Percentiles rank a stretch among this genome's conserved stretches.
Conservation (phyloP, 1,284 basidiomycete genomes). For the Tausonia pullulans region DNA sequence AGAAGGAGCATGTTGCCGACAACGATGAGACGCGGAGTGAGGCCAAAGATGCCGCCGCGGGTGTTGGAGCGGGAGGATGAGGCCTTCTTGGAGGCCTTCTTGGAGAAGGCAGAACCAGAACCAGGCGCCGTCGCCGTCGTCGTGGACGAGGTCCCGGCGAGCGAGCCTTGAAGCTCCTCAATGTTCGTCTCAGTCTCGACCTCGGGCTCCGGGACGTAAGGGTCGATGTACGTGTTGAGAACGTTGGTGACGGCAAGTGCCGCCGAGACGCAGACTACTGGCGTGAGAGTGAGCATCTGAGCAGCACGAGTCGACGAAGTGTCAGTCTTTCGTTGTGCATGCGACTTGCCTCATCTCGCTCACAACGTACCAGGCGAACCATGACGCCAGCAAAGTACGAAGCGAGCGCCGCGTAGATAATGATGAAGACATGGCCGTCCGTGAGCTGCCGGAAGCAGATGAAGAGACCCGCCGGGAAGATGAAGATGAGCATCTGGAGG, state of each 20-base stretch:
- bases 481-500: conserved; percentile 90
- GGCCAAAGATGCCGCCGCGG: conserved; percentile 61
- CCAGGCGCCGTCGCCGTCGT: conserved; percentile 27
- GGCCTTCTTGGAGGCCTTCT: conserved; percentile 51
- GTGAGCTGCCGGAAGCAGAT: conserved; percentile 87
- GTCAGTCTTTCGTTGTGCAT: neutral
- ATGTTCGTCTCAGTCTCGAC: conserved; percentile 13
- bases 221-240: conserved; percentile 78
- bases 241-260: conserved; percentile 84
- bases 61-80: conserved; percentile 21
- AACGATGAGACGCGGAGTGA: conserved; percentile 71
- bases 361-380: conserved; percentile 24
- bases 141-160: conserved; percentile 29
- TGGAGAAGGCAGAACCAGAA: conserved; percentile 33
- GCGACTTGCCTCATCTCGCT: neutral
- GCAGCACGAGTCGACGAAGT: conserved; percentile 15
- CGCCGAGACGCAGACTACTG: conserved; percentile 79
- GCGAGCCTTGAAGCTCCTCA: conserved; percentile 47
- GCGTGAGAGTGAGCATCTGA: conserved; percentile 82
- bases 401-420: conserved; percentile 91
- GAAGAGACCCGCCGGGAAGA: conserved; percentile 93
- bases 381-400: conserved; percentile 89
- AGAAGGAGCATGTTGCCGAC: conserved; percentile 65
- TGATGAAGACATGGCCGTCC: conserved; percentile 97
- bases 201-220: conserved; percentile 31